Base-by-base conservation (phyloP, 2,329 filamentous ascomycete genomes). In the Trichoderma arundinaceum region DNA sequence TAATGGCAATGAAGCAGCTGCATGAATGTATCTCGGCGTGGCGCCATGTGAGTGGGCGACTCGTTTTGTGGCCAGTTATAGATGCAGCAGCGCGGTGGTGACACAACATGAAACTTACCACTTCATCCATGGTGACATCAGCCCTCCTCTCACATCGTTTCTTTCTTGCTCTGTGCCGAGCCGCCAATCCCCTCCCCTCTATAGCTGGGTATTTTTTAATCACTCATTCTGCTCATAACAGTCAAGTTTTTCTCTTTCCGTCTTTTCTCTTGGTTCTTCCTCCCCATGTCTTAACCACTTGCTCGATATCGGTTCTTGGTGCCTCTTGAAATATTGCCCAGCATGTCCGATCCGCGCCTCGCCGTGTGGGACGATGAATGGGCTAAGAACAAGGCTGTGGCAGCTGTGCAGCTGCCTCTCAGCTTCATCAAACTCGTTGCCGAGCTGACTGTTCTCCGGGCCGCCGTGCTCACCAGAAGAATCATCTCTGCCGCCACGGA, bases 401-500 rank as follows among this genome's bases (percentile, higher is more conserved):
- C n/a, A n/a, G n/a, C n/a, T n/a, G n/a, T n/a, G n/a, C n/a, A n/a
- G n/a, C n/a, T n/a, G 8, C 49, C 59, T 15, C 67, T 35, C 58
- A 67, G 7, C 75, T 73, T 13, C 49, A 63, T 28, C 39, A 54
- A 33, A 22, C 19, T 38, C 43, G 58, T 78, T 9, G 78, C 78
- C 64, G 76, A 78, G 68, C 74, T 81, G 1, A 81, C 84, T 19
- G 83, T 88, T 17, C 82, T 86, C 69, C 78, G 82, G 67, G 86
- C 86, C 59, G 81, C 85, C 3, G 75, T 84, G 15, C 79, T 89
- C 43, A 89, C 87, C 17, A 87, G 88, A 72, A 71, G 69, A 38
- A 73, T 79, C 22, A 76, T 76, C 46, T 72, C 72, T 73, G 77
- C 66, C 74, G 87, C 70, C 77, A 79, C 78, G 64, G 80, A 79